Evolutionary conservation across 2,329 filamentous ascomycete genomes (phyloP).

Genomic region (Fusarium sp.): DNA sequence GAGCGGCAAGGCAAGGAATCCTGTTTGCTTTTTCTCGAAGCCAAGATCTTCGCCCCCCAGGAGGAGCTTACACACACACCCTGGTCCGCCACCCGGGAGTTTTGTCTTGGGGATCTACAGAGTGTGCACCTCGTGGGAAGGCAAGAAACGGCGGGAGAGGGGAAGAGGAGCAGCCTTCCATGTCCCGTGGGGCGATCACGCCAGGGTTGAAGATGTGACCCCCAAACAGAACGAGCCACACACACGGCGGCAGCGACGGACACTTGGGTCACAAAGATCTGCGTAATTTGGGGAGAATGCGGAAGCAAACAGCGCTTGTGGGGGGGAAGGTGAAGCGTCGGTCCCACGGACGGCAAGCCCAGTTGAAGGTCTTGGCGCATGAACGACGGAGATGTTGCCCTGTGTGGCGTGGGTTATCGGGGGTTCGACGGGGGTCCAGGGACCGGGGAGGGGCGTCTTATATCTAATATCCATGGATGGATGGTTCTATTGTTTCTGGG

Average conservation of each 20-base stretch:
- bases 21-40: slow-evolving; percentile 12
- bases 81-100: slow-evolving; percentile 10
- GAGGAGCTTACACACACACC: slow-evolving; percentile 5
- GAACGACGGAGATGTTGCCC: slow-evolving; percentile 17
- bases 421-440: neutral
- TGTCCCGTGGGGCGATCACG: slow-evolving; percentile 27
- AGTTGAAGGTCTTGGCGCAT: slow-evolving; percentile 38
- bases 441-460: slow-evolving; percentile 9
- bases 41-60: neutral
- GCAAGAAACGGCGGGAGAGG: neutral
- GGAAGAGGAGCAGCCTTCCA: neutral
- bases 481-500: neutral
- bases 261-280: slow-evolving; percentile 29
- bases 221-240: slow-evolving; percentile 2
- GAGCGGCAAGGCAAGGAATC: slow-evolving; percentile 5
- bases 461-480: slow-evolving; percentile 1
- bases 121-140: slow-evolving; percentile 3
- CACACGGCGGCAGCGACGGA: neutral
- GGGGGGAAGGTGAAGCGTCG: slow-evolving; percentile 9
- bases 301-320: neutral
- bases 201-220: slow-evolving; percentile 14
- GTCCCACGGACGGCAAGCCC: slow-evolving; percentile 11
- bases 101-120: slow-evolving; percentile 13
- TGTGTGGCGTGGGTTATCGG: slow-evolving; percentile 19
- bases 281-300: slow-evolving; percentile 7